Base-by-base conservation (phyloP, 306 rosid genomes). In the Sesbania bispinosa region DNA sequence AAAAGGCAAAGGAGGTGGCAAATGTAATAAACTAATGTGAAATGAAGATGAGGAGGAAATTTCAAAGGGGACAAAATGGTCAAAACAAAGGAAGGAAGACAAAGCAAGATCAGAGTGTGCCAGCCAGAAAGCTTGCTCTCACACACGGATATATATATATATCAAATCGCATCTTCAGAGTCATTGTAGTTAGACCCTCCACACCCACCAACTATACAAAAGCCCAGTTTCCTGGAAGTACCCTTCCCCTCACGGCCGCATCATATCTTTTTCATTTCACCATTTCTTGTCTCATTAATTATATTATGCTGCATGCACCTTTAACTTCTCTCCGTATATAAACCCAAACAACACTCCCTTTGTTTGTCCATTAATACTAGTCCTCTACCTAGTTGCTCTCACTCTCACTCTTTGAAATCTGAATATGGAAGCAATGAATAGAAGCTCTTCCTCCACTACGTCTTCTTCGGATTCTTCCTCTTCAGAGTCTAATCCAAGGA, bases 401-500 rank as follows among this genome's bases (percentile, higher is more conserved):
- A n/a, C n/a, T n/a, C n/a, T n/a, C n/a, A n/a, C n/a, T n/a, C n/a
- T n/a, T n/a, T n/a, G n/a, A n/a, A 26, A 21, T 32, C 27, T 11
- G 1, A 62, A 71, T 1, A 67, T 81, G 88, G 92, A 84, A 70
- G 78, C 73, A 26, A 53, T 72, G 43, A 82, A 77, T 26, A 75
- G 80, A 73, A 78, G 85, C 64, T 84, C 93, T 0, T 78, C 90
- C 6, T 70, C 94, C 4, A 41, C 91, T 0, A 41, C 79, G 9
- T 78, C 97, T n/a, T 85, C 98, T 2, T 81, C 86, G 0, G 94
- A 83, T 47, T 82, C 96, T 7, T 87, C 84, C 10, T 89, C 96
- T 4, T 86, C 95, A 0, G 95, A 86, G 11, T 87, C 94, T 16
- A 63, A 38, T 2, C 64, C 20, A 0, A 38, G 48, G 9, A 79